These are phyloP conservation scores for Candida easanensis DNA, from an alignment of 805 yeast species.

Conservation along the genomic window DNA sequence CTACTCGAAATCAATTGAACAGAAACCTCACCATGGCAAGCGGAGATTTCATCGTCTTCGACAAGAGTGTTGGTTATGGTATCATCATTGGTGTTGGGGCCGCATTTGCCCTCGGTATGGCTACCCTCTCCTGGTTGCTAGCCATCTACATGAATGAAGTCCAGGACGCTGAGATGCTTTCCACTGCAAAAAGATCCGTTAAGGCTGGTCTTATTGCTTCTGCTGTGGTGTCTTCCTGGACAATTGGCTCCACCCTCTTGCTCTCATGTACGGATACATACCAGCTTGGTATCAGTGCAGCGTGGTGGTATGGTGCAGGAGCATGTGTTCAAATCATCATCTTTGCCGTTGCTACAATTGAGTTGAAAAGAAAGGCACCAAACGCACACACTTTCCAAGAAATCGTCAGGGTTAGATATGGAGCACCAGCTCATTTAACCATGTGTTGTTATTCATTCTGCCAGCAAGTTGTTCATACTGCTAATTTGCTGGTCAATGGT, in stretches of 20 bases:
- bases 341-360: conserved; percentile 34
- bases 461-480: conserved; percentile 34
- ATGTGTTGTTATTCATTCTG: conserved; percentile 33
- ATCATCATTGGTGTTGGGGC: conserved; percentile 1
- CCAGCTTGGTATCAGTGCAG: conserved; percentile 37
- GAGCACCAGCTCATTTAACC: conserved; percentile 32
- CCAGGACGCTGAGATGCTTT: background rate
- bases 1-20: too few relatives aligned
- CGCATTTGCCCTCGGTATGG: background rate
- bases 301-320: conserved; percentile 33
- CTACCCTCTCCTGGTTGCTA: background rate
- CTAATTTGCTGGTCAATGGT: conserved; percentile 39
- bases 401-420: conserved; percentile 33
- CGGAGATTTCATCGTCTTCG: background rate
- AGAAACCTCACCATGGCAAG: too few relatives aligned
- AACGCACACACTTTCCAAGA: conserved; percentile 39
- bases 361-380: conserved; percentile 37
- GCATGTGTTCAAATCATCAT: conserved; percentile 36
- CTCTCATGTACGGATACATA: conserved; percentile 36
- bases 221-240: conserved; percentile 40
- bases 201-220: background rate
- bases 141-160: background rate
- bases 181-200: conserved; percentile 1
- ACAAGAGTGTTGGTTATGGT: conserved; percentile 1
- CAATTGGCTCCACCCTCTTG: conserved; percentile 40